phyloP scores from a whole-genome alignment of 371 early-diverging fungal genomes.

The Mucor piriformis region DNA sequence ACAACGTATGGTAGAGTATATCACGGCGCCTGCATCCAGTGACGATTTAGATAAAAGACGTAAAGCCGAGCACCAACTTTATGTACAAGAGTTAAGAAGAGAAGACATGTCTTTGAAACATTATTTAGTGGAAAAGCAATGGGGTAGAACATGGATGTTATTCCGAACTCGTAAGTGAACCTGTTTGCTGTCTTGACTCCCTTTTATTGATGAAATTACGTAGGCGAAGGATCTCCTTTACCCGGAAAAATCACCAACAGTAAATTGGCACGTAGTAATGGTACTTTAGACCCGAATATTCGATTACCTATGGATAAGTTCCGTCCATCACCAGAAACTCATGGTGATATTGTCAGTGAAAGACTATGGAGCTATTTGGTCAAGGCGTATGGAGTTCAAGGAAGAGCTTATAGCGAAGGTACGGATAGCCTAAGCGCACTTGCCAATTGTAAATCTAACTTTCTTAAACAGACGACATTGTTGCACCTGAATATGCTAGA shows the following conservation, averaged over 20 bases:
- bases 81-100: conserved; percentile 48
- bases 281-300: conserved; percentile 45
- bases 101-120: conserved; percentile 47
- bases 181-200: neutral
- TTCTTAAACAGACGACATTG: conserved; percentile 33
- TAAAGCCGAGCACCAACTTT: conserved; percentile 43
- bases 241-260: conserved; percentile 41
- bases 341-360: conserved; percentile 51
- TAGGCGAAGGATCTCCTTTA: conserved; percentile 47
- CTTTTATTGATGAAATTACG: neutral
- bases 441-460: too few species aligned
- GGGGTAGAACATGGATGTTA: conserved; percentile 51
- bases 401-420: conserved; percentile 49
- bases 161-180: conserved; percentile 49
- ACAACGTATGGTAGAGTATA: conserved; percentile 1
- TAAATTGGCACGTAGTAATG: conserved; percentile 40
- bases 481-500: conserved; percentile 47
- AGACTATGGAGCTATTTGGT: conserved; percentile 40
- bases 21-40: conserved; percentile 24
- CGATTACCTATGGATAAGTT: conserved; percentile 49
- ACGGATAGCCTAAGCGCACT: too few species aligned
- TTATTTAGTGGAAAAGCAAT: conserved; percentile 45
- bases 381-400: conserved; percentile 47
- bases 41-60: conserved; percentile 44
- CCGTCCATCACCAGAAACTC: conserved; percentile 49